phyloP scores from a whole-genome alignment of 2,329 filamentous ascomycete genomes.

The Ophiostoma novo-ulmi region DNA sequence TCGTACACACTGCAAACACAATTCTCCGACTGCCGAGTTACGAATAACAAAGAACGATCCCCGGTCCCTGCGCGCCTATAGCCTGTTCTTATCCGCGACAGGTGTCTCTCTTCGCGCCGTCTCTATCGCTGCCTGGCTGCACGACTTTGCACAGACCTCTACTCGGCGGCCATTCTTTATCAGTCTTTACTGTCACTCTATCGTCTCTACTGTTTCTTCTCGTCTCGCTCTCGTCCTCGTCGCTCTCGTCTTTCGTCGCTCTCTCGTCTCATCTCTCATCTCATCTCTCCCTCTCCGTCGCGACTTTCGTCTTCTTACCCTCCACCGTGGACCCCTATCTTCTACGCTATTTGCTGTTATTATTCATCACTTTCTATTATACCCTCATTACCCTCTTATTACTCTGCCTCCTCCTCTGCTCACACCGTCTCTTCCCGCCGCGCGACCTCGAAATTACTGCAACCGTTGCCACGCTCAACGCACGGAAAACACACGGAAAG shows the following conservation, averaged over 20 bases:
- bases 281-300: not conserved
- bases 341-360: not conserved
- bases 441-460: constrained; percentile 2
- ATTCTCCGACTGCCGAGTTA: not conserved
- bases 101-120: not conserved
- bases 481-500: not conserved
- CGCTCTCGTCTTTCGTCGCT: no score
- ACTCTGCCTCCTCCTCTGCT: not conserved
- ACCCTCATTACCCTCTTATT: constrained; percentile 1
- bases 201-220: not conserved
- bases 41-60: not conserved
- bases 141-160: not conserved
- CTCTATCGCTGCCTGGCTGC: constrained; percentile 4
- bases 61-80: not conserved
- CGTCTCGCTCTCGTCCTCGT: no score
- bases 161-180: not conserved
- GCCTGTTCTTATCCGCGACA: not conserved
- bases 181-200: not conserved
- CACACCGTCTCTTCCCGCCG: not conserved
- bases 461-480: not conserved
- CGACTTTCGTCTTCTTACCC: constrained; percentile 3
- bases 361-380: not conserved
- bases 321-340: constrained; percentile 9
- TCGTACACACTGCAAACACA: not conserved
- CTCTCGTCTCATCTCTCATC: not conserved